These are phyloP conservation scores for Nidula microcarpa DNA, from an alignment of 768 basidiomycete species.

Conservation along the genomic window DNA sequence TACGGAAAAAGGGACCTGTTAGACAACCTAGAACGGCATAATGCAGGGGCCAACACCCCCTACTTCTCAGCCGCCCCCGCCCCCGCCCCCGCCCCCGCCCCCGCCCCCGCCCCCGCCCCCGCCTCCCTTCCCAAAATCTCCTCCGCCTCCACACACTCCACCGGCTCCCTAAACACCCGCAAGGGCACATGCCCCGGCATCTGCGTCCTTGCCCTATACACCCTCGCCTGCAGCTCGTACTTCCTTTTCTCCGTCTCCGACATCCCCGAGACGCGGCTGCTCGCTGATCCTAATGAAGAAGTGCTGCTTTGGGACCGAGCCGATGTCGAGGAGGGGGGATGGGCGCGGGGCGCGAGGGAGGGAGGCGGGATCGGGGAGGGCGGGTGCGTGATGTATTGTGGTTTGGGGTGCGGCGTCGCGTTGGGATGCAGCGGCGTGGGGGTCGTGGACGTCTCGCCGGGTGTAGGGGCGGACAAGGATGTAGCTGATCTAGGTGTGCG, in stretches of 20 bases:
- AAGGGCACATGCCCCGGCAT: slow-evolving; percentile 57
- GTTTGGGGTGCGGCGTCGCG: background rate
- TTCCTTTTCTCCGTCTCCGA: slow-evolving; percentile 55
- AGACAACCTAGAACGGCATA: too few relatives aligned
- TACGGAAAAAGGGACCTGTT: too few relatives aligned
- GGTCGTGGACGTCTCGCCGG: background rate
- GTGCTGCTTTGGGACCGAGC: background rate
- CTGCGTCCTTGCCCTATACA: slow-evolving; percentile 57
- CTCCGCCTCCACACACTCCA: slow-evolving; percentile 64
- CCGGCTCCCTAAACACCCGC: slow-evolving; percentile 65
- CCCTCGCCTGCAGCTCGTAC: slow-evolving; percentile 56
- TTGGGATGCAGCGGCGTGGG: background rate
- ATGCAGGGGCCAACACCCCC: too few relatives aligned
- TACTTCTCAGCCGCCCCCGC: too few relatives aligned
- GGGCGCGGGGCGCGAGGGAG: background rate
- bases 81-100: slow-evolving; percentile 7
- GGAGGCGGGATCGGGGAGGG: background rate
- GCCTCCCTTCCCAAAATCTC: slow-evolving; percentile 31
- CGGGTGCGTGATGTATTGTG: background rate
- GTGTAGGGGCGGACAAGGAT: background rate
- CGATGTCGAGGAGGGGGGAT: background rate
- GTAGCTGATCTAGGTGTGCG: background rate
- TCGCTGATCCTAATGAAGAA: slow-evolving; percentile 1
- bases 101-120: background rate
- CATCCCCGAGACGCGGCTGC: slow-evolving; percentile 14